Conservation (phyloP, 306 rosid species). For the Aeschynomene evenia region DNA sequence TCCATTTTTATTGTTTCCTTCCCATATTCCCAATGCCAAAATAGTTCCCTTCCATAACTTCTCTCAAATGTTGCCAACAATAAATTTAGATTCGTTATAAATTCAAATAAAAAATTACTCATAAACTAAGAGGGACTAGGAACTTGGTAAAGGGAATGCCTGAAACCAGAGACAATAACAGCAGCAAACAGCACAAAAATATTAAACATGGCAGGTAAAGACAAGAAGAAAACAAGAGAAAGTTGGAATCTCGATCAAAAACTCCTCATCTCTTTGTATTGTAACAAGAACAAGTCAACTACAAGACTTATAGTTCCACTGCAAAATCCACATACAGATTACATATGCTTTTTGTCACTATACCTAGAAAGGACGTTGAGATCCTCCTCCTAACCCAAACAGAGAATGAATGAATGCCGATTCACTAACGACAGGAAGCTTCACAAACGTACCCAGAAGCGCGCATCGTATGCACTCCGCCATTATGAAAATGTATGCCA, state of each 20-base stretch:
- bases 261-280: not conserved
- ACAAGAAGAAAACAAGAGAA: not conserved
- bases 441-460: slow-evolving; percentile 66
- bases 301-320: slow-evolving; percentile 23
- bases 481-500: slow-evolving; percentile 52
- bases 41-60: not conserved
- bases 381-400: slow-evolving; percentile 50
- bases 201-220: not conserved
- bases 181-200: not conserved
- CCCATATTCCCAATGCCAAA: not conserved
- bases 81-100: not conserved
- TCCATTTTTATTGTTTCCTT: not conserved
- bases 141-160: not conserved
- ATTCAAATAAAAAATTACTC: too few relatives aligned
- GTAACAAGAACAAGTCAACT: not conserved
- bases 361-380: slow-evolving; percentile 57
- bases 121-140: not conserved
- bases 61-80: not conserved
- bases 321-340: slow-evolving; percentile 17
- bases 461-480: slow-evolving; percentile 65
- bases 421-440: slow-evolving; percentile 64
- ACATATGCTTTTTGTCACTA: slow-evolving; percentile 22
- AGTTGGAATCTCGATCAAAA: not conserved
- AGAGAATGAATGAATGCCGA: slow-evolving; percentile 70
- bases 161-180: not conserved